These are phyloP conservation scores for Dendrobium chrysotoxum DNA, from an alignment of 106 monocot species.

Conservation along the genomic window DNA sequence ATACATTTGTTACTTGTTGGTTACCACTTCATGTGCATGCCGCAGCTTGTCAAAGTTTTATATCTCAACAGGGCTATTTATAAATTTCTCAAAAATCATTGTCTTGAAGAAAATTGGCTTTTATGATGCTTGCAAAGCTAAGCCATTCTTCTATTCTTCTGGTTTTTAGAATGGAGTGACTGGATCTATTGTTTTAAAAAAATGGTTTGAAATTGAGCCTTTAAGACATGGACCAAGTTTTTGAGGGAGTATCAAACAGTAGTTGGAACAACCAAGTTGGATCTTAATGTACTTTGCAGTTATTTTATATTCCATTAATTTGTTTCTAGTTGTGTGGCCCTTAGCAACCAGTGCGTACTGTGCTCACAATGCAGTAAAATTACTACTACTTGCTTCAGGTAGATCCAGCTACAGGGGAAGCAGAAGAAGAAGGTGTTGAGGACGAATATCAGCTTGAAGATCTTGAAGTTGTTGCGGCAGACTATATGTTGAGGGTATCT, in stretches of 20 bases:
- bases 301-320: background rate
- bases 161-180: background rate
- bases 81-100: background rate
- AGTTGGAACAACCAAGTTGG: no score
- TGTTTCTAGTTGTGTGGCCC: background rate
- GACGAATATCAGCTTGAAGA: constrained; percentile 99
- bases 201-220: no score
- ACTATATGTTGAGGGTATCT: constrained; percentile 73
- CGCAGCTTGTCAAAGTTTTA: background rate
- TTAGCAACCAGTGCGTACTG: no score
- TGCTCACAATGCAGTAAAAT: background rate
- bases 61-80: background rate
- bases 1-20: background rate
- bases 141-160: background rate
- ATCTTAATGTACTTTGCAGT: background rate
- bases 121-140: background rate
- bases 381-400: constrained; percentile 40
- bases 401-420: constrained; percentile 78
- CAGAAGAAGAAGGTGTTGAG: constrained; percentile 92
- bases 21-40: background rate
- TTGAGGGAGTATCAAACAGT: no score
- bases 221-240: no score
- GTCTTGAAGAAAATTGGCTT: no score
- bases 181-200: no score
- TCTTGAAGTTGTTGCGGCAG: constrained; percentile 70